Evolutionary conservation across 2,329 filamentous ascomycete genomes (phyloP).

Genomic region (Pezicula neosporulosa): DNA sequence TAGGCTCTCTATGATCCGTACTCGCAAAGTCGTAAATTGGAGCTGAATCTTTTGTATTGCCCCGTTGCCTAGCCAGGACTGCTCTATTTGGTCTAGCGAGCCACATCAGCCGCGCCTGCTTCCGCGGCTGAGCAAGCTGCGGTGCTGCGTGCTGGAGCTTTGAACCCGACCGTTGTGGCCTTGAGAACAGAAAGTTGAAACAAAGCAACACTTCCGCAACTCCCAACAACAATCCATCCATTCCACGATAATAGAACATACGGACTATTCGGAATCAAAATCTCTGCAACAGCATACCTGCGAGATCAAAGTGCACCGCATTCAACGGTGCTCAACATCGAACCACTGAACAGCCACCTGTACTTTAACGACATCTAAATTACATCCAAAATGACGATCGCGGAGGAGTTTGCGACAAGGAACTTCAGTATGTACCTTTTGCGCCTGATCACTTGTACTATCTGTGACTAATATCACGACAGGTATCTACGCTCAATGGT

Average conservation of each 20-base stretch:
- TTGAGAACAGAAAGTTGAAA: not conserved
- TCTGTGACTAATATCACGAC: conserved; percentile 18
- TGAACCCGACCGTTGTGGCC: not conserved
- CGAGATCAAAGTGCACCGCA: not conserved
- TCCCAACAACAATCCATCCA: not conserved
- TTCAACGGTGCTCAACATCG: not conserved
- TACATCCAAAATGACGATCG: conserved; percentile 60
- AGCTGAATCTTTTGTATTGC: not conserved
- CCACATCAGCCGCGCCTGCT: too few species aligned
- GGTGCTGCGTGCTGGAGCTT: not conserved
- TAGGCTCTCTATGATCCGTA: not conserved
- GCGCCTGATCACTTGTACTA: not conserved
- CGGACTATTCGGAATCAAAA: not conserved
- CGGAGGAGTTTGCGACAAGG: conserved; percentile 68
- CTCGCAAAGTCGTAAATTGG: not conserved
- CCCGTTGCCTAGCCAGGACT: conserved; percentile 5
- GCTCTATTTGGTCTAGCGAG: not conserved
- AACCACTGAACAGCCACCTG: not conserved
- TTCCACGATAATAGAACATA: not conserved
- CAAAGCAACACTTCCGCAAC: not conserved
- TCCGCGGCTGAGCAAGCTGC: too few species aligned
- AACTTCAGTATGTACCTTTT: conserved; percentile 64
- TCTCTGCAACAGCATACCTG: not conserved
- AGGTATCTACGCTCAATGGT: conserved; percentile 79
- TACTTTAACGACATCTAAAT: conserved; percentile 5